Conservation (phyloP, 805 yeast genomes). For the Ogataea glucozyma region DNA sequence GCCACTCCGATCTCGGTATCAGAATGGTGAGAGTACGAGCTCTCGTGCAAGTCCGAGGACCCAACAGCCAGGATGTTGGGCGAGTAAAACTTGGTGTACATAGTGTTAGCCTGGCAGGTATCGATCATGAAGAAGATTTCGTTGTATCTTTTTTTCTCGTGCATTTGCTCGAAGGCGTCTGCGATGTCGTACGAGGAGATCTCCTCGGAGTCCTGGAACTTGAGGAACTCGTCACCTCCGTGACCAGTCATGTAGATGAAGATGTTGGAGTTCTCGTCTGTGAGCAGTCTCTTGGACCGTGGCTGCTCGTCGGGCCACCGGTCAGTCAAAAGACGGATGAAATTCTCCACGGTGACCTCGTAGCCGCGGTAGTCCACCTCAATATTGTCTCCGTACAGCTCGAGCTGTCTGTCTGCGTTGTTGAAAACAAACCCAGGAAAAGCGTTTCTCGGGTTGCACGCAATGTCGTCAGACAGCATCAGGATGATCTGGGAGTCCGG, state of each 20-base stretch:
- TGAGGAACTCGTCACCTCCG: conserved; percentile 96
- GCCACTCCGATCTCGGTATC: conserved; percentile 97
- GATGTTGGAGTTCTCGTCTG: conserved; percentile 93
- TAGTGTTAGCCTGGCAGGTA: conserved; percentile 98
- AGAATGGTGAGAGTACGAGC: conserved; percentile 93
- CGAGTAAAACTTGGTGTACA: conserved; percentile 89
- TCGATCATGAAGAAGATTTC: conserved; percentile 97
- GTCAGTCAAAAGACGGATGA: conserved; percentile 88
- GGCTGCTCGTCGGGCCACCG: conserved; percentile 96
- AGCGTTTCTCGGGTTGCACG: conserved; percentile 94
- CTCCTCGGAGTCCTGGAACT: conserved; percentile 98
- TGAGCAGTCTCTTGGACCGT: conserved; percentile 80
- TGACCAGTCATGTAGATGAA: conserved; percentile 97
- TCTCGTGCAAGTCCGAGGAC: conserved; percentile 81
- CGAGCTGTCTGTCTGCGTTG: conserved; percentile 88
- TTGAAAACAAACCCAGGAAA: conserved; percentile 96
- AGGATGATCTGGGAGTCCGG: conserved; percentile 97
- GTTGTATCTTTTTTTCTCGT: conserved; percentile 90
- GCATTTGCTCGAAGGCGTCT: conserved; percentile 96
- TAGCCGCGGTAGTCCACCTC: conserved; percentile 98
- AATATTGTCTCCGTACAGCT: conserved; percentile 88
- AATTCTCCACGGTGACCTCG: conserved; percentile 97
- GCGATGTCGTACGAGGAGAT: conserved; percentile 94
- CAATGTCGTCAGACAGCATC: conserved; percentile 95
- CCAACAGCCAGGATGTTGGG: conserved; percentile 94